Evolutionary conservation across 805 yeast genomes (phyloP).

Genomic region (Saccharomycopsis oosterbeekiorum): DNA sequence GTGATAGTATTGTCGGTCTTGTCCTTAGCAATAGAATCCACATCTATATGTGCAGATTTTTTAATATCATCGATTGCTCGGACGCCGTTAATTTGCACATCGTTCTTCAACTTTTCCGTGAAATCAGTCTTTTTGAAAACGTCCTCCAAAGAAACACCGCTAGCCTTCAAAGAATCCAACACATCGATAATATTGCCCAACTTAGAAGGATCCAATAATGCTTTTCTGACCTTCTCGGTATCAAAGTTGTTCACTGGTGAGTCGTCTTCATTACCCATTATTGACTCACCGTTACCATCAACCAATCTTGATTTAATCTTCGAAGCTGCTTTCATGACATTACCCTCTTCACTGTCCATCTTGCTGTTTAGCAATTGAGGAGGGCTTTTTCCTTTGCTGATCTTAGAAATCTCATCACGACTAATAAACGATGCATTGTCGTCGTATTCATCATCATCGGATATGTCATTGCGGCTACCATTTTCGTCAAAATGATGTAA

Average conservation of each 20-base stretch:
- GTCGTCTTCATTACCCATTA: slow-evolving; percentile 2
- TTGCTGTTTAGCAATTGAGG: neutral
- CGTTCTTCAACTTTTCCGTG: slow-evolving; percentile 2
- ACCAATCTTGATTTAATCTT: slow-evolving; percentile 7
- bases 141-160: slow-evolving; percentile 33
- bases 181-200: slow-evolving; percentile 30
- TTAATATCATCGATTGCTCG: neutral
- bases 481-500: neutral
- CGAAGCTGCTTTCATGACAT: slow-evolving; percentile 21
- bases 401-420: neutral
- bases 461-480: neutral
- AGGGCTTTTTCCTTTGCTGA: neutral
- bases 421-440: neutral
- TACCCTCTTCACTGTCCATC: slow-evolving; percentile 22
- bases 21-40: neutral
- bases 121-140: slow-evolving; percentile 25
- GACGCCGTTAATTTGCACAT: neutral
- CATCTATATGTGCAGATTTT: neutral
- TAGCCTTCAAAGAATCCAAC: slow-evolving; percentile 30
- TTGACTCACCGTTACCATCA: neutral
- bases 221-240: slow-evolving; percentile 30
- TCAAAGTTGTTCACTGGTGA: slow-evolving; percentile 20
- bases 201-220: slow-evolving; percentile 29
- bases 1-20: neutral
- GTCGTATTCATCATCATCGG: slow-evolving; percentile 1